A percentile compares a stretch with the other conserved stretches of the same genome.
Conservation (phyloP, 176 grass and related monocot species). For the Oryza longistaminata region DNA sequence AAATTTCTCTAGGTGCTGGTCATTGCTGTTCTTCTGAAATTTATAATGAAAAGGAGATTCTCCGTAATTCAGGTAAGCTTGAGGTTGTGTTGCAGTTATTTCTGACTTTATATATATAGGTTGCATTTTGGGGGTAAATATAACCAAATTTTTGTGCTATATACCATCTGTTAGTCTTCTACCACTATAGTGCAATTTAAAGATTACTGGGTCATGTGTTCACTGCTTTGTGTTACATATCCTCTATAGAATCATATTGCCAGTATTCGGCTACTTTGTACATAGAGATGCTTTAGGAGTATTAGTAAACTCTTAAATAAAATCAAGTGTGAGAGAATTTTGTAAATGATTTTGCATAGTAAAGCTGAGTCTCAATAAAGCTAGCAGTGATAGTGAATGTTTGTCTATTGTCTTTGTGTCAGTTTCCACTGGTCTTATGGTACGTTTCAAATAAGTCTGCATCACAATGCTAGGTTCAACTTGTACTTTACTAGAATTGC, state of each 20-base stretch:
- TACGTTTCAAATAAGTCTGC: not conserved
- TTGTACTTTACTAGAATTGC: not conserved
- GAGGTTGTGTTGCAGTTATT: constrained; percentile 21
- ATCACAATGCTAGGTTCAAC: not conserved
- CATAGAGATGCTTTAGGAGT: not conserved
- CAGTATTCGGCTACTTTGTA: not conserved
- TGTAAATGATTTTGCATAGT: not conserved
- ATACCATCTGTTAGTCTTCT: not conserved
- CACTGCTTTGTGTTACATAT: not conserved
- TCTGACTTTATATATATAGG: not conserved
- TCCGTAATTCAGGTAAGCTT: constrained; percentile 86
- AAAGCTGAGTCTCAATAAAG: not conserved
- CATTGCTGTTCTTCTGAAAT: constrained; percentile 91
- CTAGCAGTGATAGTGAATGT: not conserved
- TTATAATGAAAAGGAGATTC: constrained; percentile 89
- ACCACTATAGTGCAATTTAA: not conserved
- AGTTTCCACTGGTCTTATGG: not conserved
- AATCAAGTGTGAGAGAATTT: not conserved
- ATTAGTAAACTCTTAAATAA: constrained; percentile 2
- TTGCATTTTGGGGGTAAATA: constrained; percentile 14
- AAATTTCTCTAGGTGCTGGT: constrained; percentile 79
- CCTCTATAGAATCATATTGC: not conserved
- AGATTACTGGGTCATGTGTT: constrained; percentile 6
- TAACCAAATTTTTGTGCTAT: not conserved
- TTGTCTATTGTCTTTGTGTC: not conserved